Evolutionary conservation across 2,329 filamentous ascomycete species (phyloP).

Genomic region (Graphilbum fragrans): DNA sequence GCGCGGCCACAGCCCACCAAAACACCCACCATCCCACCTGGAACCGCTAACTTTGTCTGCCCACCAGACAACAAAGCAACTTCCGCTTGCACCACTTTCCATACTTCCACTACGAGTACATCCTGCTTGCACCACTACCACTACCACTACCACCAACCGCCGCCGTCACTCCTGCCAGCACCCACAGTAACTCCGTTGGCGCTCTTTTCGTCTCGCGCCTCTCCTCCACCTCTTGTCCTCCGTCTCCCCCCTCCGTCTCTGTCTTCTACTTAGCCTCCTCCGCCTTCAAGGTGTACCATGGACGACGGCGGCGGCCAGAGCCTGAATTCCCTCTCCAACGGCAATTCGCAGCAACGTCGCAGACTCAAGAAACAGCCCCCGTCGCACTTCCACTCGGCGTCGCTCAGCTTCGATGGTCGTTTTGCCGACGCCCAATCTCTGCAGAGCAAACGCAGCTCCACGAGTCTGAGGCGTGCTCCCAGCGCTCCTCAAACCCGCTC

Average conservation of each 20-base stretch:
- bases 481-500: slow-evolving; percentile 42
- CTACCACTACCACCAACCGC: too few species aligned
- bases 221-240: not conserved
- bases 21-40: too few species aligned
- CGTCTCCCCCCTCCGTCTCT: not conserved
- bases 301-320: slow-evolving; percentile 20
- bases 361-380: slow-evolving; percentile 50
- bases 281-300: slow-evolving; percentile 25
- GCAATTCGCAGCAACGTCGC: slow-evolving; percentile 40
- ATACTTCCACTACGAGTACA: too few species aligned
- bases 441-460: slow-evolving; percentile 51
- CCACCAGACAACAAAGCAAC: too few species aligned
- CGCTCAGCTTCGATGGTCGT: slow-evolving; percentile 37
- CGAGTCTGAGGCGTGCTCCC: slow-evolving; percentile 47
- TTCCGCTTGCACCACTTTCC: too few species aligned
- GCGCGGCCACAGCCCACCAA: too few species aligned
- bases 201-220: slow-evolving; percentile 1
- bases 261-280: slow-evolving; percentile 4
- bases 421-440: slow-evolving; percentile 42
- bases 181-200: too few species aligned
- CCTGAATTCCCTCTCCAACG: slow-evolving; percentile 29
- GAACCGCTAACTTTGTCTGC: too few species aligned
- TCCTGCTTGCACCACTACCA: too few species aligned
- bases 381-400: slow-evolving; percentile 33
- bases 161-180: too few species aligned